Conservation (phyloP, 306 rosid species). For the Alnus glutinosa region DNA sequence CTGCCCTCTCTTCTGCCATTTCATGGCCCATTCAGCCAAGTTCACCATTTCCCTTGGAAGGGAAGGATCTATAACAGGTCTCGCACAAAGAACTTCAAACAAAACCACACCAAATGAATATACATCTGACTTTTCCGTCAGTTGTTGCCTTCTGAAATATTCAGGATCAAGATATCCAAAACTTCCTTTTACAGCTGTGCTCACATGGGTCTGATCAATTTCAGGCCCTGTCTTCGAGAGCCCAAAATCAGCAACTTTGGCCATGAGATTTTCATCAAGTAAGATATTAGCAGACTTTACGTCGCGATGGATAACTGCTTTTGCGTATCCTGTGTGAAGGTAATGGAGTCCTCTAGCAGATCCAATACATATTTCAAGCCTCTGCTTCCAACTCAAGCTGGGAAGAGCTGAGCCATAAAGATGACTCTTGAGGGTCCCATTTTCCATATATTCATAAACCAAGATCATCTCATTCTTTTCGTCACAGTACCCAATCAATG, state of each 20-base stretch:
- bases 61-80: conserved; percentile 87
- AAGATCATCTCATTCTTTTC: conserved; percentile 87
- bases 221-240: conserved; percentile 85
- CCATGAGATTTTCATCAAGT: conserved; percentile 89
- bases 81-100: conserved; percentile 83
- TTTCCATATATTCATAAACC: conserved; percentile 89
- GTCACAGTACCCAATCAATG: conserved; percentile 88
- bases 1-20: conserved; percentile 84
- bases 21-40: conserved; percentile 94
- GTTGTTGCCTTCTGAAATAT: conserved; percentile 81
- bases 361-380: conserved; percentile 88
- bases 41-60: conserved; percentile 85
- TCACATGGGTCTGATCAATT: conserved; percentile 83
- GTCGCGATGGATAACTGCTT: conserved; percentile 88
- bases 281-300: conserved; percentile 90
- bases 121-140: conserved; percentile 86
- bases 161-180: conserved; percentile 93
- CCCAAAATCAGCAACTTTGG: conserved; percentile 92
- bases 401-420: conserved; percentile 73
- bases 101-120: conserved; percentile 90
- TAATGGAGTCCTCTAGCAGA: conserved; percentile 94
- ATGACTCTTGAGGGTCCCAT: conserved; percentile 86
- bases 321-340: conserved; percentile 90
- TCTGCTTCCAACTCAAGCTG: conserved; percentile 78
- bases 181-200: conserved; percentile 87